Percentiles rank a stretch among this genome's conserved stretches.
Conservation (phyloP, 1,284 basidiomycete genomes). For the Cryptococcus hybrid region DNA sequence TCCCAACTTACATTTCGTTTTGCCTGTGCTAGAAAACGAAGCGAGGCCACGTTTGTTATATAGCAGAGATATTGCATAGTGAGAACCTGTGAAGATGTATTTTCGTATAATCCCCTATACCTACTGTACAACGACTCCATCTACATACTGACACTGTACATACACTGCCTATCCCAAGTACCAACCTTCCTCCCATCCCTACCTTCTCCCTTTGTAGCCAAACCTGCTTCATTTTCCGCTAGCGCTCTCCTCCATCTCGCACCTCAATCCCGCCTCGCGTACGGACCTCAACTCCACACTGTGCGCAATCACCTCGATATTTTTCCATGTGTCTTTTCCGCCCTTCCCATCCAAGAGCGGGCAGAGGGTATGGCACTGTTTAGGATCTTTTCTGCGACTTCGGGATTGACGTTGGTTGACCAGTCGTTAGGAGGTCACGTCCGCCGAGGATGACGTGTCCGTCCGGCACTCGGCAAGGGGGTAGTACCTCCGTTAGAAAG, state of each 20-base stretch:
- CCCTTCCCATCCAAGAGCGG: constrained; percentile 40
- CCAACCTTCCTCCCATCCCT: constrained; percentile 2
- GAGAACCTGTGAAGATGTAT: no score
- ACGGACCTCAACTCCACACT: constrained; percentile 72
- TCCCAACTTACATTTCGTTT: no score
- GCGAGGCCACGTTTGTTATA: no score
- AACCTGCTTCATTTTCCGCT: constrained; percentile 49
- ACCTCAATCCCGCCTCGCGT: constrained; percentile 64
- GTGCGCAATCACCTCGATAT: constrained; percentile 58
- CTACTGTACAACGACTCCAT: no score
- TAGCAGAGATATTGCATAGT: no score
- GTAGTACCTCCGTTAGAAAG: constrained; percentile 37
- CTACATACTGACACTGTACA: no score
- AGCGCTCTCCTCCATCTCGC: constrained; percentile 70
- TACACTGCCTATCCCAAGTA: no score
- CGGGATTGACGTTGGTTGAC: constrained; percentile 33
- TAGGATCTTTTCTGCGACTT: constrained; percentile 41
- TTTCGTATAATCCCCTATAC: constrained; percentile 32
- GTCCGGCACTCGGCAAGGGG: constrained; percentile 48
- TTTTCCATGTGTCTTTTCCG: constrained; percentile 33
- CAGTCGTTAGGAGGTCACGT: constrained; percentile 37
- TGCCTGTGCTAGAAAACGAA: no score
- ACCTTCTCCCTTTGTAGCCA: neutral
- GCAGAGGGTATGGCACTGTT: constrained; percentile 42
- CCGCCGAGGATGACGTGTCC: constrained; percentile 46